Percentiles rank a stretch among this genome's conserved stretches.
These are phyloP conservation scores for Parascedosporium putredinis DNA, from an alignment of 2,329 filamentous ascomycete genomes.

Conservation along the genomic window DNA sequence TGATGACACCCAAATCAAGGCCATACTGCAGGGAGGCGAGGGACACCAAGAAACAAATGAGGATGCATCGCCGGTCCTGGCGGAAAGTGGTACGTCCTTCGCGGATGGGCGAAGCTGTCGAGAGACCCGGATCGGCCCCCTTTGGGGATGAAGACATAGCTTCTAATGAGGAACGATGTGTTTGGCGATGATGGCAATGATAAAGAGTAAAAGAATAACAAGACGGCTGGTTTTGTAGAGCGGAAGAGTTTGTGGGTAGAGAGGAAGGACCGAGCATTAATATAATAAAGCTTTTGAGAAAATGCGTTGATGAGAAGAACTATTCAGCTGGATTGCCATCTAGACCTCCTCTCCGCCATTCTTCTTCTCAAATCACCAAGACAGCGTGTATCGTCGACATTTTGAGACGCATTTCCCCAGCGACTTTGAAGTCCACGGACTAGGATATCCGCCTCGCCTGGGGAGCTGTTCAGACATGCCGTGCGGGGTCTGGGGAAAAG, in stretches of 20 bases:
- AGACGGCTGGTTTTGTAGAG: not conserved
- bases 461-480: too few species aligned
- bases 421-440: too few species aligned
- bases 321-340: too few species aligned
- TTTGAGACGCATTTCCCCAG: too few species aligned
- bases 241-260: not conserved
- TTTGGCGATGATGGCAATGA: not conserved
- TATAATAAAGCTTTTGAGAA: not conserved
- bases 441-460: too few species aligned
- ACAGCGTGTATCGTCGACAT: too few species aligned
- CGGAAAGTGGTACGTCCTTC: constrained; percentile 2
- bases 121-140: not conserved
- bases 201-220: not conserved
- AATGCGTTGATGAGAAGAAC: not conserved
- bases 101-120: not conserved
- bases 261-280: not conserved
- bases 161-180: too few species aligned
- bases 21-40: constrained; percentile 4
- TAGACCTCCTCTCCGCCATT: too few species aligned
- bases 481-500: too few species aligned
- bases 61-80: not conserved
- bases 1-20: constrained; percentile 2
- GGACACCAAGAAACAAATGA: constrained; percentile 5
- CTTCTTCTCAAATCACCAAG: too few species aligned
- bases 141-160: not conserved